phyloP scores from a whole-genome alignment of 2,329 filamentous ascomycete species.

The Lecanosticta acicola region DNA sequence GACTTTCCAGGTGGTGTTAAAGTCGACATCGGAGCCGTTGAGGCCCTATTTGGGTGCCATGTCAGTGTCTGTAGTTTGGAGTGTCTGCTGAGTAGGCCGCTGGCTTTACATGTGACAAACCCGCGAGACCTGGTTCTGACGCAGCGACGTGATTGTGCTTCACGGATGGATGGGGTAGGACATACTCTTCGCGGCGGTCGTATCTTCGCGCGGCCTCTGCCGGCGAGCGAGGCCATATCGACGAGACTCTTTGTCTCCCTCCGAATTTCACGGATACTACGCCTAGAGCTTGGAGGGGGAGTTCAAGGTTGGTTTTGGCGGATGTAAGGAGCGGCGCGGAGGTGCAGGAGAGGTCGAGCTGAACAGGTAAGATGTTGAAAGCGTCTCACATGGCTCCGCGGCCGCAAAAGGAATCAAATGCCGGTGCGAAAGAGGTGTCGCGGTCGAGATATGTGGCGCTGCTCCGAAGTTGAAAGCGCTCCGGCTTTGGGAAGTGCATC shows the following conservation, averaged over 20 bases:
- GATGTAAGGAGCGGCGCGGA: background rate
- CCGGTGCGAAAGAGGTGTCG: background rate
- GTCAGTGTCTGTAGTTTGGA: slow-evolving; percentile 3
- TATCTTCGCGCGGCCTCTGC: slow-evolving; percentile 57
- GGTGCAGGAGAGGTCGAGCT: background rate
- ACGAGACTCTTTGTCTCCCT: background rate
- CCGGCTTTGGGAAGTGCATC: background rate
- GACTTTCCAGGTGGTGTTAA: slow-evolving; percentile 76
- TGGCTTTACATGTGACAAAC: slow-evolving; percentile 13
- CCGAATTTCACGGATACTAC: background rate
- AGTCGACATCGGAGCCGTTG: slow-evolving; percentile 62
- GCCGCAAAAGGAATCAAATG: background rate
- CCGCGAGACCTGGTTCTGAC: too few species aligned
- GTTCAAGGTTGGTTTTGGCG: background rate
- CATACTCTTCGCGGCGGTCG: slow-evolving; percentile 62
- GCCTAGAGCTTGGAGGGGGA: background rate
- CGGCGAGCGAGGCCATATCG: slow-evolving; percentile 42
- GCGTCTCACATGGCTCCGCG: background rate
- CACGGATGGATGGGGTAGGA: too few species aligned
- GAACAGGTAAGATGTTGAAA: background rate
- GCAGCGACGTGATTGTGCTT: too few species aligned
- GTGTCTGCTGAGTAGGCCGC: background rate
- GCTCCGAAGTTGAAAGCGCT: background rate
- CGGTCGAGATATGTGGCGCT: background rate
- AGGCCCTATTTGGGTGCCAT: slow-evolving; percentile 45